Conservation (phyloP, 163 green algal species). For the Volvox carteri region DNA sequence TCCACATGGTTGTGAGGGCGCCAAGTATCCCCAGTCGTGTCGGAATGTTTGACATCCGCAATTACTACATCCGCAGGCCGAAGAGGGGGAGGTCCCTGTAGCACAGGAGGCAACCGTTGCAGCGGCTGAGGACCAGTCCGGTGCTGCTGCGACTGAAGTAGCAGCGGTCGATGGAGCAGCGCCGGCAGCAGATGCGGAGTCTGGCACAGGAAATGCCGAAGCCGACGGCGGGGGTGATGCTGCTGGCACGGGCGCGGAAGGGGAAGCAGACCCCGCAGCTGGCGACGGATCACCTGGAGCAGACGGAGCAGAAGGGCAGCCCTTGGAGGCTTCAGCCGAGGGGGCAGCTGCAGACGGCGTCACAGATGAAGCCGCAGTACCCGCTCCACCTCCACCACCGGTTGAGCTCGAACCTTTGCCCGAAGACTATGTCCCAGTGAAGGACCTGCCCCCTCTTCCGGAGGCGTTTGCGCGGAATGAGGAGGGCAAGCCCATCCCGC, state of each 20-base stretch:
- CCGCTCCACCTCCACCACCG: conserved; percentile 36
- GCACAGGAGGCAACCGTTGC: neutral
- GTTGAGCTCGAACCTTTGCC: conserved; percentile 49
- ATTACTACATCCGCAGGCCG: conserved; percentile 12
- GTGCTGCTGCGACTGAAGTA: neutral
- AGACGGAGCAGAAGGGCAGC: conserved; percentile 22
- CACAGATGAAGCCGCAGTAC: neutral
- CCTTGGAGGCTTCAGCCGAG: neutral
- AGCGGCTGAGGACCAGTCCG: conserved; percentile 11
- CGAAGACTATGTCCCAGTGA: conserved; percentile 67
- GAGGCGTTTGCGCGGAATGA: conserved; percentile 66
- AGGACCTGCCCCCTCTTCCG: conserved; percentile 60
- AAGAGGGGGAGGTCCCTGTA: conserved; percentile 28
- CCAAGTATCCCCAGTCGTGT: neutral
- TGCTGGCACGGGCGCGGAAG: neutral
- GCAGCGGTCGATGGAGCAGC: neutral
- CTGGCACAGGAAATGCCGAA: neutral
- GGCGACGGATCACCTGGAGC: neutral
- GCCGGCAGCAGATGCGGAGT: neutral
- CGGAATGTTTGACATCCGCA: neutral
- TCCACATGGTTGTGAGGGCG: neutral
- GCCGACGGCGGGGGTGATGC: neutral
- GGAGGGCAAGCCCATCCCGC: conserved; percentile 71
- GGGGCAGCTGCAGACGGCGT: neutral
- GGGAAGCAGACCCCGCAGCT: neutral